These are phyloP conservation scores for Stenocarpella maydis DNA, from an alignment of 2,329 filamentous ascomycete species.

Conservation along the genomic window DNA sequence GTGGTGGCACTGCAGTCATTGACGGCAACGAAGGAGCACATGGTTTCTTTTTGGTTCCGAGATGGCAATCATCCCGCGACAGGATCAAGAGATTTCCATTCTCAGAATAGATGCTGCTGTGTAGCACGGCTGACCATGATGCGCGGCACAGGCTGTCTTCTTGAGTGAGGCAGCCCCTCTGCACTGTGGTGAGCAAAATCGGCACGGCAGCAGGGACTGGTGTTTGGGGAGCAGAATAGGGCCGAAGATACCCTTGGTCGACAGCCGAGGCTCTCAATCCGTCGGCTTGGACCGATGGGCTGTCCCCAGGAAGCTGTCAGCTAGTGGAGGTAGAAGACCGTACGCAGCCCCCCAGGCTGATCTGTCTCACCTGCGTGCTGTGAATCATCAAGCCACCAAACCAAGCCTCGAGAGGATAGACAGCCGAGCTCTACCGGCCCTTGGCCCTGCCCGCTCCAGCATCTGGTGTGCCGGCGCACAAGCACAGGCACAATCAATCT, in stretches of 20 bases:
- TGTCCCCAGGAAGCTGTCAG: constrained; percentile 16
- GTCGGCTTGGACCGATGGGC: constrained; percentile 11
- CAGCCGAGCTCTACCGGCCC: constrained; percentile 13
- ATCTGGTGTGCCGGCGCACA: background rate
- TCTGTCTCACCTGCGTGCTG: constrained; percentile 26
- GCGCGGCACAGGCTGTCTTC: constrained; percentile 28
- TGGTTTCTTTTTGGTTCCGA: constrained; percentile 7
- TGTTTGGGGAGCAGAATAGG: constrained; percentile 18
- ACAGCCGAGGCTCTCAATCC: constrained; percentile 23
- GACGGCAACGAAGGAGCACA: constrained; percentile 20
- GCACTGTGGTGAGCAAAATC: constrained; percentile 5
- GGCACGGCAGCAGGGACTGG: constrained; percentile 10
- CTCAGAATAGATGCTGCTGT: constrained; percentile 28
- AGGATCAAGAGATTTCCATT: constrained; percentile 7
- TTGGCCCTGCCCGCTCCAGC: constrained; percentile 10
- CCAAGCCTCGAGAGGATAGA: constrained; percentile 18
- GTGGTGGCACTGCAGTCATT: constrained; percentile 18
- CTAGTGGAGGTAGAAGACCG: background rate
- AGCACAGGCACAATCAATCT: background rate
- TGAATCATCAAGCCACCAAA: constrained; percentile 28
- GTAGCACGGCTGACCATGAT: constrained; percentile 34
- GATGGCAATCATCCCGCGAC: constrained; percentile 10
- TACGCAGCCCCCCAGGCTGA: background rate
- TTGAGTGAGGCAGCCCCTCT: constrained; percentile 13
- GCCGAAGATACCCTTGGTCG: background rate